phyloP scores from a whole-genome alignment of 2,329 filamentous ascomycete genomes.

The Raffaelea albimanens region DNA sequence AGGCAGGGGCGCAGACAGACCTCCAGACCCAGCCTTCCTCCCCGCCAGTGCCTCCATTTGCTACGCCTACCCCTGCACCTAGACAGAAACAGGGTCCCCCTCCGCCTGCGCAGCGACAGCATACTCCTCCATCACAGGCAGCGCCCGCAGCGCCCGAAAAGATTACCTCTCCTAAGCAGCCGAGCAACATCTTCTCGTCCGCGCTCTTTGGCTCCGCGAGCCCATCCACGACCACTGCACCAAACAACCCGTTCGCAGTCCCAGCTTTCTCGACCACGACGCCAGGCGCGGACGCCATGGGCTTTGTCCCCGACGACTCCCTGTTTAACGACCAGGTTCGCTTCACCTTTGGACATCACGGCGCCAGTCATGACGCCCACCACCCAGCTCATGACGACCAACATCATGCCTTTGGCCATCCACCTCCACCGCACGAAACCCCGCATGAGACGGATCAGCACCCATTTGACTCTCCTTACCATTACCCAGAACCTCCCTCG shows the following conservation, averaged over 20 bases:
- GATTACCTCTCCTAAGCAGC: background rate
- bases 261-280: background rate
- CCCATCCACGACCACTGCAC: background rate
- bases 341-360: conserved; percentile 8
- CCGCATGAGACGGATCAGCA: background rate
- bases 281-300: conserved; percentile 1
- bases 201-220: conserved; percentile 2
- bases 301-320: conserved; percentile 5
- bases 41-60: background rate
- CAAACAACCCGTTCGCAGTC: background rate
- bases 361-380: too few relatives aligned
- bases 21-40: too few relatives aligned
- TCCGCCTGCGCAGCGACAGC: too few relatives aligned
- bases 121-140: too few relatives aligned
- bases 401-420: conserved; percentile 15
- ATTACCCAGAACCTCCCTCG: conserved; percentile 11
- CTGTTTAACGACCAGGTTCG: conserved; percentile 7
- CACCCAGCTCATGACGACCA: background rate
- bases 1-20: background rate
- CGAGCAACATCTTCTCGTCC: background rate
- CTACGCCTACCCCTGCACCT: background rate
- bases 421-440: background rate
- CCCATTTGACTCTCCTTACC: background rate
- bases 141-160: background rate
- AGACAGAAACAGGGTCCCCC: too few relatives aligned